Evolutionary conservation across 106 monocot species (phyloP), one percentile per base, ranked within the genome.

Genomic region (Phalaenopsis equestris): DNA sequence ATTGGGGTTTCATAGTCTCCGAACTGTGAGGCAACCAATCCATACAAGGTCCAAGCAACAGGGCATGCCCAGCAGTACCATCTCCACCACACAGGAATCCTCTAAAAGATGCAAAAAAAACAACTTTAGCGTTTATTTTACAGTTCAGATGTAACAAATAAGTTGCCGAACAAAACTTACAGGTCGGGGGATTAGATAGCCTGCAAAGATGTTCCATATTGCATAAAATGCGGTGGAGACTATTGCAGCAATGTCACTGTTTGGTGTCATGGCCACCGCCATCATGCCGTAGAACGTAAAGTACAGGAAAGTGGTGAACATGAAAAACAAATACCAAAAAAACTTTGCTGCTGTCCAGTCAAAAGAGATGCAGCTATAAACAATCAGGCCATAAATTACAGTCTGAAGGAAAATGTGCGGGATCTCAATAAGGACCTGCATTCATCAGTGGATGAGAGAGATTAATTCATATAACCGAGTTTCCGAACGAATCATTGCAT

Each of bases 51-150:
- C 83, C 83, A 83, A 4, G 83, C 83, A 3, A 83, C 73, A 2
- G 83, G 83, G 73, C 83, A 83, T 8, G 79, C 79, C 83, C 83
- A 83, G 11, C 56, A 55, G 46, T 83, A 83, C 83, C 83, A 83
- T 78, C 83, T 73, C 83, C 83, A 83, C 83, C 83, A 83, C 46
- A 83, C 78, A 17, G 83, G 83, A 46, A 83, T 83, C 74, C 83
- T 83, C 83, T 83, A 74, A 36, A 74, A 72, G 18, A 15, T 46
- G 52, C 30, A 49, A 67, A 14, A 24, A 49, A 10, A 5, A 52
- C 23, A 30, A 45, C 8, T 47, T 15, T 18, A 36, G 55, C 18
- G 11, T 58, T 19, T 38, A 16, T 42, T 15, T 75, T 30, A 4
- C 6, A 46, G 38, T 39, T n/a, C 73, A 52, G 65, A 45, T 24